Base-by-base conservation (phyloP, 164 flowering plant species). In the Liriodendron chinense region DNA sequence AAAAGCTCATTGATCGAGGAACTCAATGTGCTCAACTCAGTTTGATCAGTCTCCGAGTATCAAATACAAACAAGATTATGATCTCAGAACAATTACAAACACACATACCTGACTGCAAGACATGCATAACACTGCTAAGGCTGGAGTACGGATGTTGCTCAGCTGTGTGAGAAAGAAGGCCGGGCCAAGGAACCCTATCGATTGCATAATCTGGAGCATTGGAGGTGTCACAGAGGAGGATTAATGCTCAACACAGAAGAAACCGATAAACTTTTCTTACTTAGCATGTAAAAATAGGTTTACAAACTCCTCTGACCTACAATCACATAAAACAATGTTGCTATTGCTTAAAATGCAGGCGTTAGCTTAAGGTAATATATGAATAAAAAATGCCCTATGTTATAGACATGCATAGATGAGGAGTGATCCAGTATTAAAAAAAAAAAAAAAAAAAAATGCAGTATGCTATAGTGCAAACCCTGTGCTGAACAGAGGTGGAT, bases 81-180 rank as follows among this genome's bases (percentile, higher is more conserved):
- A 48, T 22, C n/a, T 23, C 75, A 64, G 4, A 64, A 25, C 57
- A 61, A 28, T 21, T 23, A n/a, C 48, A 22, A 23, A 68, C n/a
- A 57, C 48, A 22, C 56, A 77, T 65, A 94, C 98, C 97, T 95
- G 99, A 85, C 98, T 95, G 91, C 99, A 95, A 61, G 99, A 94
- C 99, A 95, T 95, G 90, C 99, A 95, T 59, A 95, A 81, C 69
- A 95, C 94, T n/a, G 99, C 99, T 72, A 95, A 63, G 65, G 92
- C 91, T 75, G 99, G 99, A 66, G 98, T 89, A 48, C 73, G 85
- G 76, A 91, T 89, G 74, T 80, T 83, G 87, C 98, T 90, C 75
- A 95, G 86, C 81, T 90, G 97, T 14, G 99, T 82, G 71, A 95
- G 93, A 74, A 92, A 95, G 84, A 95, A 89, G 68, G 99, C 99